phyloP scores from a whole-genome alignment of 768 basidiomycete species.

The Tricholoma hemisulphureum region DNA sequence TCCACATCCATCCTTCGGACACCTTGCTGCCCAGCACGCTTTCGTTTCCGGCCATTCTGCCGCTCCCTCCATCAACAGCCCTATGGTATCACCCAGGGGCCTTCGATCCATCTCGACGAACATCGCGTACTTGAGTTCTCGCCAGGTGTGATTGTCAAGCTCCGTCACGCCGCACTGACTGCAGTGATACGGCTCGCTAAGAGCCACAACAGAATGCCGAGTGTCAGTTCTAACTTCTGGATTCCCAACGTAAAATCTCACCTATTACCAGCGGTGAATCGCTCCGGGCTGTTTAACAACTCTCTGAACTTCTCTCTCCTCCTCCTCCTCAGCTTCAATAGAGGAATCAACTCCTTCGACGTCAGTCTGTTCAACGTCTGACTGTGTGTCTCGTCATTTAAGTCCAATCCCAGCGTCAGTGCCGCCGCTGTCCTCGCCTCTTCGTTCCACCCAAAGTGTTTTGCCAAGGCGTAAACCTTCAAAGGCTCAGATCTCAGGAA shows the following conservation, averaged over 20 bases:
- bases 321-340: conserved; percentile 56
- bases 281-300: conserved; percentile 57
- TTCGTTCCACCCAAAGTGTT: conserved; percentile 60
- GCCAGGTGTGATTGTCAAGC: conserved; percentile 62
- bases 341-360: conserved; percentile 49
- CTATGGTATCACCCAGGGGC: conserved; percentile 58
- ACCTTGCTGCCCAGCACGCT: conserved; percentile 63
- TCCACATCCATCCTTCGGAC: conserved; percentile 48
- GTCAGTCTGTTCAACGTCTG: conserved; percentile 45
- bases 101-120: conserved; percentile 57
- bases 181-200: conserved; percentile 43
- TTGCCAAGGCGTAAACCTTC: conserved; percentile 53
- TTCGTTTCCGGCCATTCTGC: conserved; percentile 57
- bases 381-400: conserved; percentile 42
- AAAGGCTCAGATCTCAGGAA: conserved; percentile 47
- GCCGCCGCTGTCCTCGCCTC: conserved; percentile 57
- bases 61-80: conserved; percentile 39
- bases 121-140: conserved; percentile 56
- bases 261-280: conserved; percentile 54
- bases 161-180: conserved; percentile 50
- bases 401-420: conserved; percentile 54
- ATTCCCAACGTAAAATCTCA: conserved; percentile 8
- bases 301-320: conserved; percentile 50
- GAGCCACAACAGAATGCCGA: neutral
- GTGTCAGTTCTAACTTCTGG: neutral